These are phyloP conservation scores for Talaromyces islandicus DNA, from an alignment of 2,329 filamentous ascomycete species.

Conservation along the genomic window DNA sequence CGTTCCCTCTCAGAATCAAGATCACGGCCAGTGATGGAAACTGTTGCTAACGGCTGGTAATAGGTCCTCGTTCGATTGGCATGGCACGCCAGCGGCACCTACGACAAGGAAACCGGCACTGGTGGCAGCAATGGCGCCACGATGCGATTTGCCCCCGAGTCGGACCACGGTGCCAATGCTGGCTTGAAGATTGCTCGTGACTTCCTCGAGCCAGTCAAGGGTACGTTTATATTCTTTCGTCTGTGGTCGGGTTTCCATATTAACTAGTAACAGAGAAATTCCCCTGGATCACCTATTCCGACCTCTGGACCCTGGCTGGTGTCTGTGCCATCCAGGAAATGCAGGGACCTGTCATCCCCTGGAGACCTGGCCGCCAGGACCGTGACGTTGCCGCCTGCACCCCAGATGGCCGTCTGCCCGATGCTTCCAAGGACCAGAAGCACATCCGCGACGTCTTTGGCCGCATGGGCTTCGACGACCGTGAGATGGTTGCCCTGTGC, in stretches of 20 bases:
- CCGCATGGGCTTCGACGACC: slow-evolving; percentile 97
- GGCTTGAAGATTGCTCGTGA: slow-evolving; percentile 80
- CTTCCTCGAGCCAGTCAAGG: slow-evolving; percentile 88
- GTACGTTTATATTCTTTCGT: slow-evolving; percentile 38
- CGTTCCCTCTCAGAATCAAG: no score
- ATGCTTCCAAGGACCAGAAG: slow-evolving; percentile 68
- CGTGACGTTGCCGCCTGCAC: slow-evolving; percentile 78
- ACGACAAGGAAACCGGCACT: slow-evolving; percentile 78
- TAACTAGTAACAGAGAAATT: slow-evolving; percentile 54
- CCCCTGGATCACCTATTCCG: slow-evolving; percentile 94
- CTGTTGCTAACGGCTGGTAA: slow-evolving; percentile 2
- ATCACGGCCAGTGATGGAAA: no score
- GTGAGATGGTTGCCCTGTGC: slow-evolving; percentile 85
- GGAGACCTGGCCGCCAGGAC: slow-evolving; percentile 79
- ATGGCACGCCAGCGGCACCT: slow-evolving; percentile 93
- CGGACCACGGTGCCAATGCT: slow-evolving; percentile 87
- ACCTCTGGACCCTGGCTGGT: slow-evolving; percentile 90
- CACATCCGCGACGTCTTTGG: slow-evolving; percentile 90
- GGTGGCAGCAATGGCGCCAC: slow-evolving; percentile 95
- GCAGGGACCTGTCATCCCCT: slow-evolving; percentile 81
- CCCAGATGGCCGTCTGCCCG: slow-evolving; percentile 84
- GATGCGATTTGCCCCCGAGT: slow-evolving; percentile 90
- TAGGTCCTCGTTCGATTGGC: slow-evolving; percentile 74
- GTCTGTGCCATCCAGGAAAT: slow-evolving; percentile 89
- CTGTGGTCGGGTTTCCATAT: background rate